These are phyloP conservation scores for Multifurca ochricompacta DNA, from an alignment of 768 basidiomycete genomes.

Conservation along the genomic window DNA sequence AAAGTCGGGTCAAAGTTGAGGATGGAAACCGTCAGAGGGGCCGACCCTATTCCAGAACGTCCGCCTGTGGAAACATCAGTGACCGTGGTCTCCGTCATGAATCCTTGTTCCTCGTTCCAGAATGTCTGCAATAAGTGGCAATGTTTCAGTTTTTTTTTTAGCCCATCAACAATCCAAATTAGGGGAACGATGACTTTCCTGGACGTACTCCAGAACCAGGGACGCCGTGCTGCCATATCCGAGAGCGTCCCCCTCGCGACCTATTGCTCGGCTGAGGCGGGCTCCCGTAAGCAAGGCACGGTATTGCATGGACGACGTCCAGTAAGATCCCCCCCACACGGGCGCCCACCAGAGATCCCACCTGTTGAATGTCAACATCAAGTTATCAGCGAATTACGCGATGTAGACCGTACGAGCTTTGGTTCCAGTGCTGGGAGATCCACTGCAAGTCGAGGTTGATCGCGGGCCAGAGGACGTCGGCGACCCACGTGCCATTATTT, in stretches of 20 bases:
- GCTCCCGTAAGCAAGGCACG: constrained; percentile 7
- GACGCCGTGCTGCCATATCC: not conserved
- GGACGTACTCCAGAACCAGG: constrained; percentile 1
- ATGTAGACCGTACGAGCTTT: not conserved
- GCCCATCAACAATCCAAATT: not conserved
- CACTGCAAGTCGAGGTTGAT: constrained; percentile 11
- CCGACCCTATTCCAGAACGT: constrained; percentile 26
- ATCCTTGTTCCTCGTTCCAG: constrained; percentile 21
- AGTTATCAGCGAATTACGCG: not conserved
- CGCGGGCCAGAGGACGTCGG: constrained; percentile 11
- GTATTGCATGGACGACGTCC: constrained; percentile 13
- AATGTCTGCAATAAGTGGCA: constrained; percentile 18
- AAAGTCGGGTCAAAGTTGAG: constrained; percentile 27
- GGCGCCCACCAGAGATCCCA: constrained; percentile 13
- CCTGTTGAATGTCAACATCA: not conserved
- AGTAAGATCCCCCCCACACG: constrained; percentile 15
- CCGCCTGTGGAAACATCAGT: constrained; percentile 25
- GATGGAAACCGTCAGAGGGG: constrained; percentile 27
- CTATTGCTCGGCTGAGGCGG: not conserved
- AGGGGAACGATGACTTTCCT: not conserved
- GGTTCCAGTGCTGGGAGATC: constrained; percentile 4
- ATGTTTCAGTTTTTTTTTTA: not conserved
- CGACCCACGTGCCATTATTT: constrained; percentile 11
- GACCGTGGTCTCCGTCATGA: constrained; percentile 15
- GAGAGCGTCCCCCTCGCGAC: not conserved